A percentile compares a stretch with the other conserved stretches of the same genome.
These are phyloP conservation scores for Jacaranda mimosifolia DNA, from an alignment of 257 asterid species.

Conservation along the genomic window DNA sequence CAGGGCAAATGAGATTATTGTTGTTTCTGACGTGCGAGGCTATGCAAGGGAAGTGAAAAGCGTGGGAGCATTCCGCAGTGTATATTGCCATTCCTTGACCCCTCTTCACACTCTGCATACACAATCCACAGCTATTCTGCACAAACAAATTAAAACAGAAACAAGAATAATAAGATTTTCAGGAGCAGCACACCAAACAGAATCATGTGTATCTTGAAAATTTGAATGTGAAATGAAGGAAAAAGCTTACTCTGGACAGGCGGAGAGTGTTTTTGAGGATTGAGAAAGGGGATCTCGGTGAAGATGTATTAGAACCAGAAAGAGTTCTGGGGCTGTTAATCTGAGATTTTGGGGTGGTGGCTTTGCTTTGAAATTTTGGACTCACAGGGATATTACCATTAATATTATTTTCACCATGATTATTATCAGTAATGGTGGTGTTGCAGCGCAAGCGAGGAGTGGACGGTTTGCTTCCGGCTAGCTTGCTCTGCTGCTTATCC, in stretches of 20 bases:
- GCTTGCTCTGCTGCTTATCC: slow-evolving; percentile 31
- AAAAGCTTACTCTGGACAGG: slow-evolving; percentile 52
- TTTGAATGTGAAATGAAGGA: neutral
- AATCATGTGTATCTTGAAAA: neutral
- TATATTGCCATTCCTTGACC: slow-evolving; percentile 61
- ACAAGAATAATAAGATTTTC: too few species aligned
- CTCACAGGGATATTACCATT: slow-evolving; percentile 23
- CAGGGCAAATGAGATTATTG: slow-evolving; percentile 55
- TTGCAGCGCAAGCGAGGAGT: slow-evolving; percentile 60
- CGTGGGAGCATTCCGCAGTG: slow-evolving; percentile 70
- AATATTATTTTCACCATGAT: neutral
- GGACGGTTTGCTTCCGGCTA: slow-evolving; percentile 52
- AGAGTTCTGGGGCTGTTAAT: slow-evolving; percentile 42
- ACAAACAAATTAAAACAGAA: neutral
- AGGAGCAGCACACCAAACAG: neutral
- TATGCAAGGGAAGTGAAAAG: slow-evolving; percentile 62
- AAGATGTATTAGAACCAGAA: slow-evolving; percentile 52
- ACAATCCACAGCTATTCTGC: slow-evolving; percentile 63
- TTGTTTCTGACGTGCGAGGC: slow-evolving; percentile 46
- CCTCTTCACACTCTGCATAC: slow-evolving; percentile 61
- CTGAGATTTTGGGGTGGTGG: slow-evolving; percentile 45
- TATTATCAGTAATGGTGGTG: slow-evolving; percentile 12
- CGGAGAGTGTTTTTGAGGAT: slow-evolving; percentile 67
- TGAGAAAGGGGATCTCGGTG: slow-evolving; percentile 76
- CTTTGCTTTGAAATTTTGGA: slow-evolving; percentile 56